Evolutionary conservation across 1,139 yeast species (phyloP).

Genomic region (Debaryomycetaceae sp.): DNA sequence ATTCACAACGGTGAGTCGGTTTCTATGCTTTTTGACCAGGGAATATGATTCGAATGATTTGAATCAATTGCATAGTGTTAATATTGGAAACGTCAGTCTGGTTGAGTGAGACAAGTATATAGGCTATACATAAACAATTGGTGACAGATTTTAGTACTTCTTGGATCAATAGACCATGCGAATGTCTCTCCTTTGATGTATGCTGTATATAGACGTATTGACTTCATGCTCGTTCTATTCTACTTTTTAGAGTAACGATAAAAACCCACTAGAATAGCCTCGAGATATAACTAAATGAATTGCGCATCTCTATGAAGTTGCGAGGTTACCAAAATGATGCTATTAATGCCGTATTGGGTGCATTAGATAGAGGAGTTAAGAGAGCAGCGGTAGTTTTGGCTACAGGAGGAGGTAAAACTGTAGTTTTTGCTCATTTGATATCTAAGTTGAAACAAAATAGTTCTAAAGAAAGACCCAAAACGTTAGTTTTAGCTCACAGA

Average conservation of each 20-base stretch:
- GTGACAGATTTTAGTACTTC: too few species aligned
- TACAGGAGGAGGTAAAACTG: conserved; percentile 95
- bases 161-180: too few species aligned
- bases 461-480: conserved; percentile 37
- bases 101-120: too few species aligned
- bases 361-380: conserved; percentile 44
- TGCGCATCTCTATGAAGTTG: conserved; percentile 9
- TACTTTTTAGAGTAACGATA: too few species aligned
- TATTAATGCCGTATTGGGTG: conserved; percentile 49
- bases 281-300: too few species aligned
- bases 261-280: too few species aligned
- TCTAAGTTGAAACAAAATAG: conserved; percentile 39
- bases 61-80: conserved; percentile 10
- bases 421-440: conserved; percentile 69
- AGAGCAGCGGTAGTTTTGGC: conserved; percentile 84
- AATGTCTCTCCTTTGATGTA: too few species aligned
- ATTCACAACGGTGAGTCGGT: conserved; percentile 97
- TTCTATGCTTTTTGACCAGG: conserved; percentile 88
- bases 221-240: too few species aligned
- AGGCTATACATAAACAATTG: too few species aligned
- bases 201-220: too few species aligned
- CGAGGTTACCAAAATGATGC: conserved; percentile 76
- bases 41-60: conserved; percentile 36
- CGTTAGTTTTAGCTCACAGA: conserved; percentile 76
- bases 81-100: too few species aligned